These are phyloP conservation scores for Penicillium goetzii DNA, from an alignment of 495 filamentous ascomycete genomes.

Conservation along the genomic window DNA sequence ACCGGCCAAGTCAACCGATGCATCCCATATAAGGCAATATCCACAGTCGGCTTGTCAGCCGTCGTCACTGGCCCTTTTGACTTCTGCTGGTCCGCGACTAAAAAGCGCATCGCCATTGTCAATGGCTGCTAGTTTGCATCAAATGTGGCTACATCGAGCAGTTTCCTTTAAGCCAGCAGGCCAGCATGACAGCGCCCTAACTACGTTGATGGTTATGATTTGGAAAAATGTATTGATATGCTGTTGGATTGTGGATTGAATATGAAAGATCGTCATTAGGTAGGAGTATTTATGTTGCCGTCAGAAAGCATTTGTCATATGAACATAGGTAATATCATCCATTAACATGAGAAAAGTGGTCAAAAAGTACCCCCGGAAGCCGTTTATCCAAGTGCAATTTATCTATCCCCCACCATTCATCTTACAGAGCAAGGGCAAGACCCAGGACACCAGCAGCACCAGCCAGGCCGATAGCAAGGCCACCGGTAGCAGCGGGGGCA, in stretches of 20 bases:
- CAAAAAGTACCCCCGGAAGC: too few species aligned
- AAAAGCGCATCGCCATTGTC: too few species aligned
- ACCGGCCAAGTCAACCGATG: too few species aligned
- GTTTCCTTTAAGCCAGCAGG: too few species aligned
- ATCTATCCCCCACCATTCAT: not conserved
- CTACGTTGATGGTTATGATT: not conserved
- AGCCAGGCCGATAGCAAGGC: constrained; percentile 26
- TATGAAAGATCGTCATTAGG: constrained; percentile 2
- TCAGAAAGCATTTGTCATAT: not conserved
- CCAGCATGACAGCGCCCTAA: too few species aligned
- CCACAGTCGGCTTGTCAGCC: too few species aligned
- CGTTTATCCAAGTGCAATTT: not conserved
- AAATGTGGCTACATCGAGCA: too few species aligned
- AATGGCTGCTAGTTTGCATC: too few species aligned
- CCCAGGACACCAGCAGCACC: constrained; percentile 33
- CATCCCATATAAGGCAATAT: too few species aligned
- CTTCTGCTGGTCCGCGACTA: too few species aligned
- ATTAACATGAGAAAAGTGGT: not conserved
- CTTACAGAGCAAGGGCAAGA: constrained; percentile 32
- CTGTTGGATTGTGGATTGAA: not conserved
- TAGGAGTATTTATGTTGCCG: not conserved
- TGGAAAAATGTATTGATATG: not conserved
- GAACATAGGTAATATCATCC: not conserved
- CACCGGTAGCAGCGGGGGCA: constrained; percentile 21
- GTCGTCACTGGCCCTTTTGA: too few species aligned